Evolutionary conservation across 2,329 filamentous ascomycete genomes (phyloP), one percentile per base, ranked within the genome.

Genomic region (Pseudonectria foliicola): DNA sequence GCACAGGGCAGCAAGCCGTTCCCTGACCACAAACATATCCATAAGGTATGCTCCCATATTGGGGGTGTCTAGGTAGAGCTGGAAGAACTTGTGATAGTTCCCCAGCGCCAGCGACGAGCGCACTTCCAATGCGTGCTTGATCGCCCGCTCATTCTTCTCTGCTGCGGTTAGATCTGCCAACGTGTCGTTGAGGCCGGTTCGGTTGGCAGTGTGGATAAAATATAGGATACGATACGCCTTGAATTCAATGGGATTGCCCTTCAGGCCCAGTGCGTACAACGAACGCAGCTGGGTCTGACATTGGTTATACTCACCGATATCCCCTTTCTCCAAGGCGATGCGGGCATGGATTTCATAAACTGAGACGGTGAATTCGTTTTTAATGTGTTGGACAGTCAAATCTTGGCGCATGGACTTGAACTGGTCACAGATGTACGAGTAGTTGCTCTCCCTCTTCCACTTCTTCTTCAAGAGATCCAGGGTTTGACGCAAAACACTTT

Each of bases 281-380:
- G 84, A 87, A 63, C 87, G 86, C 59, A 98, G 73, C 69, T 98
- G 92, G 55, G 92, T 96, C 71, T 98, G 92, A 66, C 92, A 98
- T 75, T 98, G 92, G 71, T 98, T 98, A 92, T 98, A 98, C 92
- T 98, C 92, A 98, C 92, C 90, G 71, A 96, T 78, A 72, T 98
- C 92, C 67, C 85, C 88, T 75, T 93, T 95, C 66, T 98, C 90
- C 64, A 98, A 73, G 49, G 92, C 92, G 66, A 98, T 96, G 42
- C 92, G 82, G 45, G 90, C 92, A 66, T 98, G 92, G 43, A 90
- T 93, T 67, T 98, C 92, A 64, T 98, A 98, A 31, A 95, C 92
- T 44, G 77, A 83, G 45, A 96, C 89, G 16, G 92, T 96, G 59
- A 98, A 96, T 34, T 93, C 85, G 63, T 88, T 95, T 66, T 87